phyloP scores from a whole-genome alignment of 2,329 filamentous ascomycete genomes.

The Apiospora hydei region DNA sequence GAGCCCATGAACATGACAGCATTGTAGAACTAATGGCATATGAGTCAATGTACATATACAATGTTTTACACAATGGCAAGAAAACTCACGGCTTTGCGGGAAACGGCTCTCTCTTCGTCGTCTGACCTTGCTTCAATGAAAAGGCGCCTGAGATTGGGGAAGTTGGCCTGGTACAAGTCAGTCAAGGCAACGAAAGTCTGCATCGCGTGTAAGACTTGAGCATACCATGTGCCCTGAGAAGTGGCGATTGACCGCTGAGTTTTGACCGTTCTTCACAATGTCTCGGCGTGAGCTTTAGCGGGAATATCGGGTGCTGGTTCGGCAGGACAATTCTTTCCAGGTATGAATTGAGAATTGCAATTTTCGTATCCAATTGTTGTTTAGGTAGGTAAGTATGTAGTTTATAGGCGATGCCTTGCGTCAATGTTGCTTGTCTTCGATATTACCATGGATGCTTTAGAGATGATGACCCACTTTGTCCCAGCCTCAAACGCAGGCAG shows the following conservation, averaged over 20 bases:
- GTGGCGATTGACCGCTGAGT: neutral
- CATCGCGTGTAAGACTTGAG: neutral
- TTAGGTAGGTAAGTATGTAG: too few relatives aligned
- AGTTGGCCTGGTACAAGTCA: slow-evolving; percentile 64
- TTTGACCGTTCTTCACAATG: neutral
- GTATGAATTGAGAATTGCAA: neutral
- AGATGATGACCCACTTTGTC: slow-evolving; percentile 7
- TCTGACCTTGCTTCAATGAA: slow-evolving; percentile 95
- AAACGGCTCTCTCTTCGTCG: slow-evolving; percentile 93
- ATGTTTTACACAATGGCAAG: neutral
- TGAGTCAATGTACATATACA: slow-evolving; percentile 24
- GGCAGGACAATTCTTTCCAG: neutral
- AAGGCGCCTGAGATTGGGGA: slow-evolving; percentile 93
- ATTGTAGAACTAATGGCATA: slow-evolving; percentile 83
- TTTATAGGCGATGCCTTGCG: too few relatives aligned
- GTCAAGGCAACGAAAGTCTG: neutral
- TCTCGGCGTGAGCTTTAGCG: neutral
- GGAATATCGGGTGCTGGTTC: neutral
- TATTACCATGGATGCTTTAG: neutral
- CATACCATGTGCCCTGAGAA: neutral
- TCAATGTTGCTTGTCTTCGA: neutral
- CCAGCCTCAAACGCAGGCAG: neutral
- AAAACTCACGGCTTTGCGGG: slow-evolving; percentile 80
- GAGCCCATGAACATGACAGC: slow-evolving; percentile 96
- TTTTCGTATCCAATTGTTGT: too few relatives aligned